A percentile compares a stretch with the other conserved stretches of the same genome.
These are phyloP conservation scores for Fusarium veterinarium DNA, from an alignment of 2,329 filamentous ascomycete species.

Conservation along the genomic window DNA sequence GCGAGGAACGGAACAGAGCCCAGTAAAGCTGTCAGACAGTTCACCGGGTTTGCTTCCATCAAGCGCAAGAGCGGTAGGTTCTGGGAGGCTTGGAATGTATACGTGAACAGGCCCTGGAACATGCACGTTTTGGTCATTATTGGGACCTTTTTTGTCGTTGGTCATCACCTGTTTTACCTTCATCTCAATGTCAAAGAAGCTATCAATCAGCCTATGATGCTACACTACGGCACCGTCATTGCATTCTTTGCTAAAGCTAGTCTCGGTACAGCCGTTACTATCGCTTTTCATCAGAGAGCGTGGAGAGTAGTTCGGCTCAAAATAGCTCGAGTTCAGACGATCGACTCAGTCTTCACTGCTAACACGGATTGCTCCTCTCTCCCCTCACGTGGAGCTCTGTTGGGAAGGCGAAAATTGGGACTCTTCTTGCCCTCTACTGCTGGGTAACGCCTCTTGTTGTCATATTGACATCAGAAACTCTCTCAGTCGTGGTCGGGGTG, in stretches of 20 bases:
- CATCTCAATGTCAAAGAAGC: background rate
- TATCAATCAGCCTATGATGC: background rate
- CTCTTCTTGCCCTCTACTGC: background rate
- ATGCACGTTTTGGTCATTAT: accelerated
- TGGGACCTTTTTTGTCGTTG: background rate
- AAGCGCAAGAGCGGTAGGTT: background rate
- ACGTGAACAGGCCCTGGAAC: background rate
- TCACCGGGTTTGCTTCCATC: accelerated
- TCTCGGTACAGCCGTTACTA: background rate
- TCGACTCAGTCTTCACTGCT: accelerated
- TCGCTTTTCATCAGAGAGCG: background rate
- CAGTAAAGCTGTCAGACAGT: accelerated
- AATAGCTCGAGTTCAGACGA: background rate
- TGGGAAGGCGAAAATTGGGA: accelerated
- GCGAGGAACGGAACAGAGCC: accelerated
- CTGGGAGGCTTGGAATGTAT: accelerated
- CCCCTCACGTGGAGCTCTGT: background rate
- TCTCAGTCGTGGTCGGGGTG: accelerated
- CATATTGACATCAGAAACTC: background rate
- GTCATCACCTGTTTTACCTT: background rate
- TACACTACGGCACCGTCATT: accelerated
- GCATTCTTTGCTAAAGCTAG: background rate
- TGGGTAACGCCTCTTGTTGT: background rate
- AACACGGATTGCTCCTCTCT: background rate
- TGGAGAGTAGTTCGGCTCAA: background rate